Evolutionary conservation across 2,329 filamentous ascomycete genomes (phyloP).

Genomic region (Cladophialophora immunda): DNA sequence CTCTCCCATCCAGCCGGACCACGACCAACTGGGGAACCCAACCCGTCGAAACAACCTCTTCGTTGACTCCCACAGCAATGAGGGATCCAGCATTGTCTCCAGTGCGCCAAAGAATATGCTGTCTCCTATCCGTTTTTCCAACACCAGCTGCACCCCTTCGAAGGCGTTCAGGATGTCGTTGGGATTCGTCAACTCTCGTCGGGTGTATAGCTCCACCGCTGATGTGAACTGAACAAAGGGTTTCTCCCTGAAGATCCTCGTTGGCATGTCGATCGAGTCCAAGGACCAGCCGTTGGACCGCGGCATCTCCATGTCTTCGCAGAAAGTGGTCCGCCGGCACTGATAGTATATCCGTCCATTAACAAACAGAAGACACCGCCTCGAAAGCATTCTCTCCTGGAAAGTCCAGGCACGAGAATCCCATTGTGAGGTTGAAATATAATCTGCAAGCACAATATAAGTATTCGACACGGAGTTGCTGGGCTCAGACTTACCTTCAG

Average conservation of each 20-base stretch:
- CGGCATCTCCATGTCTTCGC: conserved; percentile 42
- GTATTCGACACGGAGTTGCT: background rate
- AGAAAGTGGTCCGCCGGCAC: conserved; percentile 41
- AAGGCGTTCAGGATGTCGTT: conserved; percentile 40
- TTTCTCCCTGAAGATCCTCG: conserved; percentile 40
- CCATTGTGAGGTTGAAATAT: conserved; percentile 46
- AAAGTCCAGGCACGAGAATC: conserved; percentile 52
- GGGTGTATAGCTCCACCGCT: conserved; percentile 41
- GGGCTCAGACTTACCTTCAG: conserved; percentile 33
- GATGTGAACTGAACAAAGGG: conserved; percentile 42
- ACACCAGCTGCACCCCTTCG: conserved; percentile 39
- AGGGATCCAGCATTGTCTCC: conserved; percentile 40
- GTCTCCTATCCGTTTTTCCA: conserved; percentile 39
- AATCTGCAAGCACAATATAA: conserved; percentile 30
- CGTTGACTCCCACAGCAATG: conserved; percentile 41
- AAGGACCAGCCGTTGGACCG: conserved; percentile 39
- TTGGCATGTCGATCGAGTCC: conserved; percentile 42
- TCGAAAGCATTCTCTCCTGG: conserved; percentile 50
- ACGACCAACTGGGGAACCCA: conserved; percentile 41
- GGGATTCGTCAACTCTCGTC: conserved; percentile 40
- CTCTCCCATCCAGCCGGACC: conserved; percentile 41
- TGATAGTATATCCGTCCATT: conserved; percentile 42
- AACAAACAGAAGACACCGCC: conserved; percentile 49
- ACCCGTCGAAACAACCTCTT: conserved; percentile 37
- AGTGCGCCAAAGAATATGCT: conserved; percentile 38